Base-by-base conservation (phyloP, 2,329 filamentous ascomycete genomes). In the Endoconidiophora polonica region DNA sequence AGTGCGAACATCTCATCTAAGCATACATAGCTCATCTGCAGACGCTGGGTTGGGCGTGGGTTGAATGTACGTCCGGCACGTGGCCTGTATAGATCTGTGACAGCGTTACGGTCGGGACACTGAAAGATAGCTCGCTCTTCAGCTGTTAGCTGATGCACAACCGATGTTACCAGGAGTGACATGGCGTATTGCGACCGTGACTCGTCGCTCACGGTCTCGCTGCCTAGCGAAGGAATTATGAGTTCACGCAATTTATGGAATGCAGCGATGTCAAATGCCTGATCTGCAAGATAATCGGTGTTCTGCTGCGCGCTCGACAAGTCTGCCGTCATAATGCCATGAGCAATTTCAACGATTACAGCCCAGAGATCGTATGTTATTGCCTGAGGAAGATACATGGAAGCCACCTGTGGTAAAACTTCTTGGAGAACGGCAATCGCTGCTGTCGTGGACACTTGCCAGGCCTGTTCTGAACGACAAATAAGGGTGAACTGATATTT, bases 401-500 rank as follows among this genome's bases (percentile, higher is more conserved):
- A 14, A 3, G 26, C 37, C 4, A 29, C 41, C 23, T 77, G 73
- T 0, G 77, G 71, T 1, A 94, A 66, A 0, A 81, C 76, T 1
- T 77, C 70, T 49, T 77, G 70, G 0, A 94, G 65, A 16, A 95
- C 73, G 2, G 74, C 70, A 16, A 94, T 66, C 1, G 76, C 73
- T 0, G 81, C 78, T 3, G 73, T 77, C 0, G 85, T 93, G 2
- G 87, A 85, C 48, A 82, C 78, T 54, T 77, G 79, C 91, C 91
- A 98, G 0, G 88, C 73, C 47, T 79, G 73, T 0, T 73, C 69
- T 12, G 77, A 76, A 59, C 81, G 87, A 14, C 84, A 85, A 52
- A 79, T 73, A 12, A 79, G 76, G 4, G 74, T 69, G 65, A 87
- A 94, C 43, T 71, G 69, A 61, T 96, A 96, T 60, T 95, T 96